A percentile compares a stretch with the other conserved stretches of the same genome.
Conservation (phyloP, 2,329 filamentous ascomycete species). For the Colletotrichum camelliae region DNA sequence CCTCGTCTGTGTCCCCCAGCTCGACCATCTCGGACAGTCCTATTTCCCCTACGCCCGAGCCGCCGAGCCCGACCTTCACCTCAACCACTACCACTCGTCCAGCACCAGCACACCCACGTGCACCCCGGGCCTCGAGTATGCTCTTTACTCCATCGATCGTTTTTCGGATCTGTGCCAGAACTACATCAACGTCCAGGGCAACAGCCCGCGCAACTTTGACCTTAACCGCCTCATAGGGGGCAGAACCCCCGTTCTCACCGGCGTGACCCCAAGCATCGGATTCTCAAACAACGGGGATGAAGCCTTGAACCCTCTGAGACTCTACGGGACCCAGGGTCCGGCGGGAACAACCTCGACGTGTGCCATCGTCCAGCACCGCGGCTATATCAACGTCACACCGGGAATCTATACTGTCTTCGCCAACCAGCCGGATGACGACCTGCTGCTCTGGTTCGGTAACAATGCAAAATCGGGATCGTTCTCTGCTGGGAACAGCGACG, state of each 20-base stretch:
- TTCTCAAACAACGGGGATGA: not conserved
- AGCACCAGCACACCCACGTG: not conserved
- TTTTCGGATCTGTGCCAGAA: not conserved
- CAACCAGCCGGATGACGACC: not conserved
- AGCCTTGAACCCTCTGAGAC: not conserved
- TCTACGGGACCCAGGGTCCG: not conserved
- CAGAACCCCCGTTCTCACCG: not conserved
- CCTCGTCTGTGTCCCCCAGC: not conserved
- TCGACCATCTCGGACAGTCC: not conserved
- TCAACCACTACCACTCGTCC: not conserved
- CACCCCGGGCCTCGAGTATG: slow-evolving; percentile 16
- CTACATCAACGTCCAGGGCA: not conserved
- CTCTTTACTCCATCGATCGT: not conserved
- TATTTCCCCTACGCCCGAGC: not conserved
- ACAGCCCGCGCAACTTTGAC: not conserved
- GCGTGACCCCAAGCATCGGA: not conserved
- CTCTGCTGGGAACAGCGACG: not conserved
- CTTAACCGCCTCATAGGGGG: not conserved
- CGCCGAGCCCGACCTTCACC: not conserved
- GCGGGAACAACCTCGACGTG: not conserved
- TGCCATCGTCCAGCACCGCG: not conserved
- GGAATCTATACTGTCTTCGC: not conserved
- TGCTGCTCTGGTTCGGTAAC: not conserved
- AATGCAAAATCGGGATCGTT: not conserved
- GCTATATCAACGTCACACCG: not conserved